Conservation (phyloP, 805 yeast genomes). For the Komagataella kurtzmanii region DNA sequence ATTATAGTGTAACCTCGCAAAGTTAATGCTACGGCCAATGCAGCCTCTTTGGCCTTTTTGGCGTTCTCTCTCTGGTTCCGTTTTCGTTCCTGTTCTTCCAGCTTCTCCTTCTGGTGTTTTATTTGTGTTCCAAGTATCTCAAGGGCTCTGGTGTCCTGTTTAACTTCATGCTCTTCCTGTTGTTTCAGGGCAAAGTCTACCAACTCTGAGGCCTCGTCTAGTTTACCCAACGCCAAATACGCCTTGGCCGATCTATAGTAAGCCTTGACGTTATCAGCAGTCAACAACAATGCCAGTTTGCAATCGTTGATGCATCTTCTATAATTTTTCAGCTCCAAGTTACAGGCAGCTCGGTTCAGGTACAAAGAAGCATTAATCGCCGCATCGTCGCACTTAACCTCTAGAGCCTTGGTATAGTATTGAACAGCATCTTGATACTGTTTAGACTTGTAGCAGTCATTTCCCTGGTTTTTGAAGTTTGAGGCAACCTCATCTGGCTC, state of each 20-base stretch:
- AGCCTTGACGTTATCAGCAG: conserved; percentile 71
- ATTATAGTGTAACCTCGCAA: conserved; percentile 42
- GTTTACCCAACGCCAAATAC: conserved; percentile 48
- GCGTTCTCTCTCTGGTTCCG: conserved; percentile 23
- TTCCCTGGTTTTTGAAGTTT: conserved; percentile 87
- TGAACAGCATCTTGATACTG: conserved; percentile 67
- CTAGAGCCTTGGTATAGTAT: conserved; percentile 70
- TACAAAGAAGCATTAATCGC: conserved; percentile 49
- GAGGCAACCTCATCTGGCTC: conserved; percentile 86
- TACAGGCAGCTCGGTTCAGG: conserved; percentile 84
- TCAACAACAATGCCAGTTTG: conserved; percentile 47
- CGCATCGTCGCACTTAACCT: conserved; percentile 45
- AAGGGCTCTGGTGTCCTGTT: conserved; percentile 25
- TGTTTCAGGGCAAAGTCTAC: conserved; percentile 49
- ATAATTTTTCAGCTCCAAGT: conserved; percentile 73
- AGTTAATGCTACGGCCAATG: conserved; percentile 44
- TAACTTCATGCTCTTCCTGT: conserved; percentile 44
- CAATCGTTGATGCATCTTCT: conserved; percentile 83
- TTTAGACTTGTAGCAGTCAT: conserved; percentile 65
- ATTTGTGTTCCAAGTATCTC: background rate
- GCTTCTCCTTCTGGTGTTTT: conserved; percentile 16
- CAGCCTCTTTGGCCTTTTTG: conserved; percentile 24
- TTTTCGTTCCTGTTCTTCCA: conserved; percentile 18
- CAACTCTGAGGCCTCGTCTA: conserved; percentile 61
- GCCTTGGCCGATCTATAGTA: conserved; percentile 79